These are phyloP conservation scores for Daldinia vernicosa DNA, from an alignment of 495 filamentous ascomycete genomes.

Conservation along the genomic window DNA sequence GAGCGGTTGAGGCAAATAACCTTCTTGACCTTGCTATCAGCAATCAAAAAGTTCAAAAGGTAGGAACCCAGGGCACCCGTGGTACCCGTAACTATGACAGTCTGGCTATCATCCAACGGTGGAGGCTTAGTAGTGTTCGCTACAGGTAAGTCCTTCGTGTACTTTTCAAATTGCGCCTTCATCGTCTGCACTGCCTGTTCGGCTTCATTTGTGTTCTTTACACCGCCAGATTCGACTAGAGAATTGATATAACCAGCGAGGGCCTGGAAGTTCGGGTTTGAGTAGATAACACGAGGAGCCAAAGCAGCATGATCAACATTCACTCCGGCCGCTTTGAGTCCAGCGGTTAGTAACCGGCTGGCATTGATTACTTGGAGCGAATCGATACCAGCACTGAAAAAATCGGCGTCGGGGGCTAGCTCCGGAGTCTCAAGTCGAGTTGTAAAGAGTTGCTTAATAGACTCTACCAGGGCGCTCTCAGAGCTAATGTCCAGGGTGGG, in stretches of 20 bases:
- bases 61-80: slow-evolving; percentile 67
- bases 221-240: slow-evolving; percentile 19
- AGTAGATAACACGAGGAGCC: slow-evolving; percentile 53
- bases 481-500: slow-evolving; percentile 47
- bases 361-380: slow-evolving; percentile 61
- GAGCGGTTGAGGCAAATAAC: slow-evolving; percentile 66
- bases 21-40: slow-evolving; percentile 49
- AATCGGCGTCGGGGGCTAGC: slow-evolving; percentile 50
- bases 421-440: slow-evolving; percentile 38
- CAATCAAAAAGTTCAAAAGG: slow-evolving; percentile 55
- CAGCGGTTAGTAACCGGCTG: slow-evolving; percentile 47
- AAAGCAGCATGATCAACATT: slow-evolving; percentile 44
- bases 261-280: slow-evolving; percentile 46
- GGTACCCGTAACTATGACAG: slow-evolving; percentile 65
- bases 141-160: slow-evolving; percentile 44
- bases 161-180: slow-evolving; percentile 38
- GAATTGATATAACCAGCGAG: slow-evolving; percentile 46
- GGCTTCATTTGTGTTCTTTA: not conserved
- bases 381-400: slow-evolving; percentile 59
- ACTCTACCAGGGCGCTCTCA: slow-evolving; percentile 42
- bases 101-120: slow-evolving; percentile 44
- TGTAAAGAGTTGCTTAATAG: slow-evolving; percentile 48
- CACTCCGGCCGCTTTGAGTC: slow-evolving; percentile 47
- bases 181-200: slow-evolving; percentile 11
- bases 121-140: slow-evolving; percentile 31